Evolutionary conservation across 176 grass and related monocot species (phyloP).

Genomic region (Poa annua): DNA sequence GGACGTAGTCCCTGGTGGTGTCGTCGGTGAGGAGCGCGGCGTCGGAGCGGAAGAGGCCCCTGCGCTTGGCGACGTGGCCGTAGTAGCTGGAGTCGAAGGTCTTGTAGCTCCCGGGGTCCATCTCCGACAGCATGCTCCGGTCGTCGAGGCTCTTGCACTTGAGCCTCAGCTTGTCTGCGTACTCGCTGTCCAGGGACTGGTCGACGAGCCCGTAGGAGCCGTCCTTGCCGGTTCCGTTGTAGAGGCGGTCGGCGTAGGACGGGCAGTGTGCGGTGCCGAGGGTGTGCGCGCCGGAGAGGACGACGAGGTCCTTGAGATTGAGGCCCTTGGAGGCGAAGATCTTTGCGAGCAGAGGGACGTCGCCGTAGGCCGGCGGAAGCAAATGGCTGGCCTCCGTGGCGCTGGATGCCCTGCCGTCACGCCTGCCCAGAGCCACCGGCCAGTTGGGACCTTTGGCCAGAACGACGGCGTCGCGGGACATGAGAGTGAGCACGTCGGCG

Average conservation of each 20-base stretch:
- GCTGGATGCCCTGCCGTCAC: neutral
- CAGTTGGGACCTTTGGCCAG: neutral
- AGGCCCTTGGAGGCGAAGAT: constrained; percentile 13
- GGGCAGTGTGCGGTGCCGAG: constrained; percentile 12
- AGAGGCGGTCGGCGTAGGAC: constrained; percentile 24
- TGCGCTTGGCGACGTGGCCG: constrained; percentile 7
- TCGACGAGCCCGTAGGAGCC: neutral
- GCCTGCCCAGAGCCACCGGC: neutral
- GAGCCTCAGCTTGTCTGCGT: neutral
- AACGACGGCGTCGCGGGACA: constrained; percentile 11
- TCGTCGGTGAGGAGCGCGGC: neutral
- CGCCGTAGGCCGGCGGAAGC: constrained; percentile 6
- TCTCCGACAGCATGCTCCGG: neutral
- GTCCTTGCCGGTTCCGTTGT: neutral
- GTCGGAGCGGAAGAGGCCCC: constrained; percentile 8
- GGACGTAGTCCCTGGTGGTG: neutral
- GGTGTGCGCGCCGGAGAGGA: constrained; percentile 13
- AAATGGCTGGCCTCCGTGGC: neutral
- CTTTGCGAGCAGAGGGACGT: neutral
- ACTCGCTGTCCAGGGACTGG: neutral
- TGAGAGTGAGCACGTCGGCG: constrained; percentile 9
- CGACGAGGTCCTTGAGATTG: constrained; percentile 7
- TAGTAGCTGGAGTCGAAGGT: constrained; percentile 22
- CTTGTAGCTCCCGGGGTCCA: constrained; percentile 2
- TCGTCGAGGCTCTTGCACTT: constrained; percentile 12